Evolutionary conservation across 2,329 filamentous ascomycete species (phyloP), one percentile per base, ranked within the genome.

Genomic region (Botrytis medusae): DNA sequence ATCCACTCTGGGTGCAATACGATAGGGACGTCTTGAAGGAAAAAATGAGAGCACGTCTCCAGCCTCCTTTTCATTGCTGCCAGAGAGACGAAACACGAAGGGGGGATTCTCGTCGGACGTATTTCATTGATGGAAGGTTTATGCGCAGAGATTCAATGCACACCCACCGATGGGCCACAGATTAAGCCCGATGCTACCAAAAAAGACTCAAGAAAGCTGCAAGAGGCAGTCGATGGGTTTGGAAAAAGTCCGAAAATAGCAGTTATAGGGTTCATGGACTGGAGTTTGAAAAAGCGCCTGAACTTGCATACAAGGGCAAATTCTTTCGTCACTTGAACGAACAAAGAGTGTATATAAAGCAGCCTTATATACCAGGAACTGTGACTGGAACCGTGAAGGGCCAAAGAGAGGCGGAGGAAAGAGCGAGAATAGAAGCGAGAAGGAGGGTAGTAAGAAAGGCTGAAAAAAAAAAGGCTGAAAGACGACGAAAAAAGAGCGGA

Each of bases 231-330:
- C n/a, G 1, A 44, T 20, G 18, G 14, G 20, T 10, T 20, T 32
- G 16, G 4, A 1, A 1, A 1, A 2, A 1, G 7, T 20, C 7
- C 25, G 40, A 22, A 1, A 32, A 2, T 63, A 10, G 16, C 8
- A 44, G 40, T 25, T 29, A 6, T 20, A 32, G n/a, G 40, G 16
- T 29, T 63, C 40, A 44, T 63, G 40, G 61, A 10, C 16, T 63
- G 25, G 40, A 63, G 16, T 63, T 32, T 44, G 61, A 63, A 22
- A 25, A 63, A n/a, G n/a, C 40, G 40, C 61, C 61, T 29, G 61
- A n/a, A 16, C 61, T 64, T 29, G 61, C 16, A 46, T 46, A 64
- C 40, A 46, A 46, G 40, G 40, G 61, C 16, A 44, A 64, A 22
- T 32, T 32, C 61, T 64, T 46, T 46, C 40, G 61, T 20, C 25